Base-by-base conservation (phyloP, 495 filamentous ascomycete genomes). In the Antarctomyces pellizariae region DNA sequence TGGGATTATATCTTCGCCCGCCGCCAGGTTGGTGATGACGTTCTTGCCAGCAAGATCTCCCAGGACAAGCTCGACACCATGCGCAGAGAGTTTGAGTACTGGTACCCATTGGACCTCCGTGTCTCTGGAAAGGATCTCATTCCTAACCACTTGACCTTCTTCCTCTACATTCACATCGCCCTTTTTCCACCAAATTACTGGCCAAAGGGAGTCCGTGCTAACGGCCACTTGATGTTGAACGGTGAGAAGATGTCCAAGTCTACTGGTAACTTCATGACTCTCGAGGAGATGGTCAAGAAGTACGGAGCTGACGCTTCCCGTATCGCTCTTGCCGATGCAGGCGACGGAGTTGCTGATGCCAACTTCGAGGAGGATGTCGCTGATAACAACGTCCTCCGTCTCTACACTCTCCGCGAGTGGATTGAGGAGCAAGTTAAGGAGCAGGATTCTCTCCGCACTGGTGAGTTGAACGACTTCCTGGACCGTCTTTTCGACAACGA, bases 341-440 rank as follows among this genome's bases (percentile, higher is more conserved):
- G 86, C 38, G 86, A 97, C 49, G 76, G 77, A 29, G 76, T 93
- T 30, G 70, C 80, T 32, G 86, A 97, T 52, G 84, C 86, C 30
- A 99, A 99, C 55, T 90, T 99, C 39, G 86, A 91, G 37, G 86
- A 99, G 54, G 62, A 69, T 35, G 82, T 92, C 15, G 84, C 84
- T 21, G 80, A 92, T 48, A 75, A 68, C 43, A 83, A 68, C 39
- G 86, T 93, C 39, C 59, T 95, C 31, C 64, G 79, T 38, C 61
- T 93, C 16, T 75, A 67, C 47, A 80, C 70, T 32, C 62, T 93
- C 28, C 75, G 75, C 50, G 73, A 89, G 42, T 95, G 86, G 86
- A 77, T 75, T 27, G 79, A 93, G 50, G 78, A 90, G 43, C 59
- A 73, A 37, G 43, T 72, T 30, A 64, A 68, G 41, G 75, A 86